phyloP scores from a whole-genome alignment of 164 flowering plant genomes.

The grape (Vitis vinifera) region ASM3070453v1 NC_081811.1:1538001-1538500 shows the following conservation, averaged over 20 bases:
- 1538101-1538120: not conserved
- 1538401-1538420: not conserved
- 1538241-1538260: not conserved
- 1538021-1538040: constrained; percentile 54
- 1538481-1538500: constrained; percentile 57
- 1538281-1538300: not conserved
- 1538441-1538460: not conserved
- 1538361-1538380: constrained; percentile 91
- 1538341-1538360: constrained; percentile 69
- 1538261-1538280: not conserved
- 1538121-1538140: constrained; percentile 5
- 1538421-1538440: not conserved
- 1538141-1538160: constrained; percentile 76
- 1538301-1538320: constrained; percentile 9
- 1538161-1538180: constrained; percentile 73
- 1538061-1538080: constrained; percentile 1
- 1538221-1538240: constrained; percentile 36
- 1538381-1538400: constrained; percentile 62
- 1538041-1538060: constrained; percentile 41
- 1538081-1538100: not conserved
- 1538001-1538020: constrained; percentile 46
- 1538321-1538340: constrained; percentile 67
- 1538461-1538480: constrained; percentile 1
- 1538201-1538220: constrained; percentile 48
- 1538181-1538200: constrained; percentile 63